Evolutionary conservation across 495 filamentous ascomycete species (phyloP), one percentile per base, ranked within the genome.

Genomic region (Aspergillus carlsbadensis): DNA sequence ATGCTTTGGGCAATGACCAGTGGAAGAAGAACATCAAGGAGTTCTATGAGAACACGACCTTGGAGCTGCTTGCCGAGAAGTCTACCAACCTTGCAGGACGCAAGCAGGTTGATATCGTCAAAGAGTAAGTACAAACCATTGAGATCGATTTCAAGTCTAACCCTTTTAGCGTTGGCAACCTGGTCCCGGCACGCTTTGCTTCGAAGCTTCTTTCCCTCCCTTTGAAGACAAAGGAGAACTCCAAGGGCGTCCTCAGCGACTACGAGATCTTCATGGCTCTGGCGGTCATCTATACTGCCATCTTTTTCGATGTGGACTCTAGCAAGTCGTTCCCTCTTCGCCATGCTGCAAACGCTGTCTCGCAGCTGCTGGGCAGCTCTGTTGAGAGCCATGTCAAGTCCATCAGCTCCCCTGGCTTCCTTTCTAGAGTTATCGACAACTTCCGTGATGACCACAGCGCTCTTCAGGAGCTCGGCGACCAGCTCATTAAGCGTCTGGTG

Each of bases 261-360:
- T 82, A 92, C 35, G 89, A 94, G 70, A 71, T 94, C 56, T 92
- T 91, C 70, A 84, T 82, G 69, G 82, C 86, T n/a, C 72, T 95
- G 6, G 78, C 87, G 0, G 76, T 85, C 24, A 79, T 92, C 52
- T 91, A 84, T 64, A 70, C 68, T 21, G 75, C 73, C 56, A 70
- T 83, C 29, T 84, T 82, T 72, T 79, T 81, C 58, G 82, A 84
- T 46, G 55, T 79, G 1, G 82, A 85, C 35, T 64, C 73, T 6
- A 68, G 74, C 52, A 79, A 79, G 48, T 81, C 80, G 0, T 83
- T 77, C 63, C 65, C 75, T 14, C 72, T 92, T 45, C 77, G 83
- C 42, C 77, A 84, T 43, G 86, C 84, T 2, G 81, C 88, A 15
- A 76, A 78, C 49, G 79, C 81, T 4, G 79, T 91, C 6, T 72